A percentile compares a stretch with the other conserved stretches of the same genome.
Evolutionary conservation across 1,284 basidiomycete species (phyloP).

Genomic region (Sporisorium sorghi): DNA sequence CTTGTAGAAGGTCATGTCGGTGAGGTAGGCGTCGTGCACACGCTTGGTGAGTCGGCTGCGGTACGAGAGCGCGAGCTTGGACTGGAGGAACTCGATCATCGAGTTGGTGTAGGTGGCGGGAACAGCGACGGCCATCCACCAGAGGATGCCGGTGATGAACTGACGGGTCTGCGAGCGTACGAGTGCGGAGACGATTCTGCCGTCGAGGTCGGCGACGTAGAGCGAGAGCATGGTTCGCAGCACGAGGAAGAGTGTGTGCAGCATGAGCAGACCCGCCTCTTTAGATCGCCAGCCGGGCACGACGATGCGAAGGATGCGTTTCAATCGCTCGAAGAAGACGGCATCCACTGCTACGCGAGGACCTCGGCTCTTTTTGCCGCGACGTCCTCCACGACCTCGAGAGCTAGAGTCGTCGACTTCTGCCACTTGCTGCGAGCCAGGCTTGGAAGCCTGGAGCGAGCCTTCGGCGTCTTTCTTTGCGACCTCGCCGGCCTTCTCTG

Average conservation of each 20-base stretch:
- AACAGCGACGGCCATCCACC: conserved; percentile 92
- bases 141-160: conserved; percentile 85
- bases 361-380: conserved; percentile 45
- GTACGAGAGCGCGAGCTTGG: conserved; percentile 91
- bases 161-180: conserved; percentile 85
- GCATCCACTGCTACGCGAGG: conserved; percentile 80
- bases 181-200: conserved; percentile 88
- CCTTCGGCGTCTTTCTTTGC: conserved; percentile 30
- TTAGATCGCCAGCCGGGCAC: conserved; percentile 86
- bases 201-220: conserved; percentile 95
- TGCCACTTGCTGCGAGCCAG: conserved; percentile 11
- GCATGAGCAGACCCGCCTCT: conserved; percentile 84
- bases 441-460: conserved; percentile 19
- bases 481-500: conserved; percentile 29
- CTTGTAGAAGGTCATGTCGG: conserved; percentile 86
- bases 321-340: conserved; percentile 85
- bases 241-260: conserved; percentile 88
- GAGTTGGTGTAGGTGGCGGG: conserved; percentile 88
- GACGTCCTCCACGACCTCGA: conserved; percentile 35
- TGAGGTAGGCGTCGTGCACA: conserved; percentile 86
- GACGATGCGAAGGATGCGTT: conserved; percentile 83
- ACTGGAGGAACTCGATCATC: conserved; percentile 90
- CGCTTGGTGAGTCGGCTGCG: conserved; percentile 86
- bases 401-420: conserved; percentile 39
- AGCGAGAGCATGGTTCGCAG: conserved; percentile 89